Base-by-base conservation (phyloP, 2,329 filamentous ascomycete species). In the Chrysosporium queenslandicum region DNA sequence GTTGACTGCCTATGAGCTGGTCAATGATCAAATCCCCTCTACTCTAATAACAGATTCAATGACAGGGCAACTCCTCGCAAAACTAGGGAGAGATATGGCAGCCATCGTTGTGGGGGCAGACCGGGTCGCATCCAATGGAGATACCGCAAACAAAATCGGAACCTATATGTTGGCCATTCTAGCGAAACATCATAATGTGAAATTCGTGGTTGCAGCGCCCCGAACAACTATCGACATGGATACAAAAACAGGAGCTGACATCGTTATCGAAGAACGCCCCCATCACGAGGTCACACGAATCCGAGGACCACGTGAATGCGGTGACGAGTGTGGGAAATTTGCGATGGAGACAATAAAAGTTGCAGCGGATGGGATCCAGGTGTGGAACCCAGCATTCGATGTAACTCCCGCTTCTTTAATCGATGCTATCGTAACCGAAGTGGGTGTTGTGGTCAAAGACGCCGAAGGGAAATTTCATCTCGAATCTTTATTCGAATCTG, bases 341-440 rank as follows among this genome's bases (percentile, higher is more conserved):
- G 53, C 58, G 18, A 58, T 71, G 50, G 84, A 83, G 53, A 81
- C 84, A 11, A 80, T 97, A 29, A 87, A 86, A 39, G 91, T 87
- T 48, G 91, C 91, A 29, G 80, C 82, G 4, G 74, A 78, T 63
- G 81, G 81, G 1, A 89, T 97, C 56, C 75, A 79, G 37, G 89
- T 97, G 7, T 98, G 92, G 90, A 98, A 98, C 66, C 92, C 92
- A 29, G 86, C 89, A 0, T 98, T 98, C 65, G 92, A 98, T 64
- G 87, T 98, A 30, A 98, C 92, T 8, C 91, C 92, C 0, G 81
- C 86, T 34, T 80, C 81, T 57, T 73, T 96, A 50, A 96, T 98
- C 58, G 92, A 98, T 68, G 89, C 86, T 1, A 85, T 98, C 53
- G 87, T 97, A 58, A 98, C 92, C 0, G 92, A 98, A 71, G 82